These are phyloP conservation scores for Cylindrotheca closterium DNA, from an alignment of 108 stramenopile species.

Conservation along the genomic window DNA sequence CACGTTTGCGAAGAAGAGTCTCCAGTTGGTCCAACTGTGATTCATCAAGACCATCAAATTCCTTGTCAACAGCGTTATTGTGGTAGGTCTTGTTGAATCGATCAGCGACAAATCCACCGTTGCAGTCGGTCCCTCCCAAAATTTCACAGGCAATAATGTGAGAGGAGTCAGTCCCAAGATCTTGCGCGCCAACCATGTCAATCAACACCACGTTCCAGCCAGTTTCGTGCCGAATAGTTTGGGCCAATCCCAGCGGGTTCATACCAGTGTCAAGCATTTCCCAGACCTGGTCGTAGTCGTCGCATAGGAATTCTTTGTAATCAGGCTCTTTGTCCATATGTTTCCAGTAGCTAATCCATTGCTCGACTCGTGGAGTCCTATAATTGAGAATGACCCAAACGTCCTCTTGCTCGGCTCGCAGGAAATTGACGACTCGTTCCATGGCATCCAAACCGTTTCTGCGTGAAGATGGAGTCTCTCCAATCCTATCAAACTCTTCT, in stretches of 20 bases:
- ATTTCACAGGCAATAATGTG: conserved; percentile 24
- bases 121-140: background rate
- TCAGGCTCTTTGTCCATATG: background rate
- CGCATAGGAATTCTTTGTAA: conserved; percentile 11
- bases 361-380: conserved; percentile 19
- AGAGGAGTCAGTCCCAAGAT: conserved; percentile 4
- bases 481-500: conserved; percentile 23
- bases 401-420: conserved; percentile 3
- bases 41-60: background rate
- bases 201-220: conserved; percentile 24
- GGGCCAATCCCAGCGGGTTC: conserved; percentile 19
- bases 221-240: background rate
- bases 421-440: background rate
- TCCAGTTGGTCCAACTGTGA: conserved; percentile 13
- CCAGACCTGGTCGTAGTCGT: background rate
- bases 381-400: conserved; percentile 22
- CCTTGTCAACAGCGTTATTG: conserved; percentile 3
- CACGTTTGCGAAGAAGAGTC: conserved; percentile 8
- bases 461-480: conserved; percentile 5
- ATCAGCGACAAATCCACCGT: conserved; percentile 3
- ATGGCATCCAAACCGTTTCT: conserved; percentile 11
- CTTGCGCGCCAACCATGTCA: conserved; percentile 8
- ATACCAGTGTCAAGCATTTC: conserved; percentile 15
- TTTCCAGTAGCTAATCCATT: conserved; percentile 23
- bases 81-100: background rate